Percentiles rank a stretch among this genome's conserved stretches.
Evolutionary conservation across 805 yeast genomes (phyloP).

Genomic region (Peterozyma xylosa): DNA sequence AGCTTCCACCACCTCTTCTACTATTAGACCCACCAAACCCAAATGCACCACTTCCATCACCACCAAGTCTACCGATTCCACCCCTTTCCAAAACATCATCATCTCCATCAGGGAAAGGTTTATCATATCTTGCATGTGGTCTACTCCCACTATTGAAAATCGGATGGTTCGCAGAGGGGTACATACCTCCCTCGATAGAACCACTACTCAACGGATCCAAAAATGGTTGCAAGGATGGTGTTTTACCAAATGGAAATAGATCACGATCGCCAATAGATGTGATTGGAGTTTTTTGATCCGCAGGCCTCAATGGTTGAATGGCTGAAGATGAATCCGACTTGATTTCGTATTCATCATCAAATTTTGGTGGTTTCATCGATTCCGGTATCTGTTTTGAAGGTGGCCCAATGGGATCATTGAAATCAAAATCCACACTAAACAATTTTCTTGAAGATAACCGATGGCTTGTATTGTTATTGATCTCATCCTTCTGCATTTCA

Average conservation of each 20-base stretch:
- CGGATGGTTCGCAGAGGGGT: conserved; percentile 44
- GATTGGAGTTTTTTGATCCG: too few relatives aligned
- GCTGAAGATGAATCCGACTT: neutral
- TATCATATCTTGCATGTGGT: conserved; percentile 45
- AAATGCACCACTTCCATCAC: neutral
- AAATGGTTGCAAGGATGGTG: conserved; percentile 35
- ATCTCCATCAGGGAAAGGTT: conserved; percentile 38
- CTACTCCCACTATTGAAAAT: conserved; percentile 23
- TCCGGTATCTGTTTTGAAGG: neutral
- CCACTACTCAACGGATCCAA: conserved; percentile 29
- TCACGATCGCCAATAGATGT: conserved; percentile 40
- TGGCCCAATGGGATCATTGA: neutral
- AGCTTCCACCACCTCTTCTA: conserved; percentile 3
- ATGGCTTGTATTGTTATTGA: too few relatives aligned
- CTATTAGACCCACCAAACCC: neutral
- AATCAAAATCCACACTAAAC: neutral
- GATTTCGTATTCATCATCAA: conserved; percentile 9
- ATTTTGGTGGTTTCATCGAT: conserved; percentile 5
- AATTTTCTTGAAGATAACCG: too few relatives aligned
- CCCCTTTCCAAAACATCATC: conserved; percentile 28
- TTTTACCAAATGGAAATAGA: conserved; percentile 37
- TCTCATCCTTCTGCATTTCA: too few relatives aligned
- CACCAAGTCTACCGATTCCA: conserved; percentile 4
- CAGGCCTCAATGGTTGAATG: neutral
- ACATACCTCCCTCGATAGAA: conserved; percentile 40